phyloP scores from a whole-genome alignment of 2,329 filamentous ascomycete genomes.

The Grosmannia clavigera region DNA sequence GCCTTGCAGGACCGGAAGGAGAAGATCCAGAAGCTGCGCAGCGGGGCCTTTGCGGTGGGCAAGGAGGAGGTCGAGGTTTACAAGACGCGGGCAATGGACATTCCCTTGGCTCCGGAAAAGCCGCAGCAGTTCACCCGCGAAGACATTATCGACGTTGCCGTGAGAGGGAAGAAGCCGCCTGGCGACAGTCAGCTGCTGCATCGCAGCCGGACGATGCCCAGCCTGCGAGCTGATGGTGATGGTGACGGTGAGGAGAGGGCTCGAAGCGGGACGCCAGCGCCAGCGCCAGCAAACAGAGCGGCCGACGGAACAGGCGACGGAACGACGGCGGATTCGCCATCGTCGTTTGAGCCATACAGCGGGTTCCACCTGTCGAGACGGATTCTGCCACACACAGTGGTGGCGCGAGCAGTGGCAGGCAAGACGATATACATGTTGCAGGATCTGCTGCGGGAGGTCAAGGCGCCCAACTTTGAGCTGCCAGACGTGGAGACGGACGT shows the following conservation, averaged over 20 bases:
- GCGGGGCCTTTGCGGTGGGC: conserved; percentile 43
- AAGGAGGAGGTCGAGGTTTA: conserved; percentile 46
- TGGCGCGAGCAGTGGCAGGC: conserved; percentile 64
- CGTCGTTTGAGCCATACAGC: conserved; percentile 74
- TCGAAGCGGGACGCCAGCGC: neutral
- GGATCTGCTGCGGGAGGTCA: conserved; percentile 68
- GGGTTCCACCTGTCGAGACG: conserved; percentile 71
- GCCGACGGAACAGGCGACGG: neutral
- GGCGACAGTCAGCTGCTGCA: conserved; percentile 19
- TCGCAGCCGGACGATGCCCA: conserved; percentile 32
- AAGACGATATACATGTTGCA: conserved; percentile 71
- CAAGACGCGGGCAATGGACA: conserved; percentile 42
- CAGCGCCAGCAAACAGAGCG: too few species aligned
- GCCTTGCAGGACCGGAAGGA: conserved; percentile 36
- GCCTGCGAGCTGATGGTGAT: conserved; percentile 8
- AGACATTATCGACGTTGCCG: conserved; percentile 37
- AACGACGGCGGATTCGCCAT: conserved; percentile 6
- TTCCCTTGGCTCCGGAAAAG: conserved; percentile 35
- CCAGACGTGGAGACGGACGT: conserved; percentile 79
- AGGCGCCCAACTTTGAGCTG: conserved; percentile 68
- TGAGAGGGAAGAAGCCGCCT: conserved; percentile 3
- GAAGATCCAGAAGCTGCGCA: conserved; percentile 40
- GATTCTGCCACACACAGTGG: conserved; percentile 66
- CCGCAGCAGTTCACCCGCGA: conserved; percentile 48
- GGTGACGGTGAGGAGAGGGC: neutral